These are phyloP conservation scores for Rosa rugosa DNA, from an alignment of 306 rosid genomes.

Conservation along the genomic window DNA sequence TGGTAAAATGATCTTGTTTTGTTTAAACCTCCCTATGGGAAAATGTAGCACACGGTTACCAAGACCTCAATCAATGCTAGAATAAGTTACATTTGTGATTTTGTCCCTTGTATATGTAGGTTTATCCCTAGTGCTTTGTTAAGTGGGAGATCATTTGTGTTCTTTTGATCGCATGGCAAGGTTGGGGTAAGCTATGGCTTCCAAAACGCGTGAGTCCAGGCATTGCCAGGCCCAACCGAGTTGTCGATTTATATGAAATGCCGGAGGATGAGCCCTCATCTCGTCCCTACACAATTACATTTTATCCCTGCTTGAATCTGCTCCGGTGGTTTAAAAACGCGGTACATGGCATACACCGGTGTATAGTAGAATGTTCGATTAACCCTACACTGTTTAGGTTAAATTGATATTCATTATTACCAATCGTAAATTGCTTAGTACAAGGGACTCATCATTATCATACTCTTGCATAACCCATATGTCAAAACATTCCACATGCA, in stretches of 20 bases:
- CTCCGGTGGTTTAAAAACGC: neutral
- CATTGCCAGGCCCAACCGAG: neutral
- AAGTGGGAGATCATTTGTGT: neutral
- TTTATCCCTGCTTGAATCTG: neutral
- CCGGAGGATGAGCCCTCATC: neutral
- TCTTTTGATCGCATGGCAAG: neutral
- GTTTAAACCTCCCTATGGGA: neutral
- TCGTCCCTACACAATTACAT: neutral
- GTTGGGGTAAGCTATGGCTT: neutral
- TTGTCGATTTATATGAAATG: neutral
- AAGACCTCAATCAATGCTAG: neutral
- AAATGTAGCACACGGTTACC: constrained; percentile 9
- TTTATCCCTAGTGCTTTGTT: neutral
- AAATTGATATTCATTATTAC: too few species aligned
- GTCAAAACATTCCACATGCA: too few species aligned
- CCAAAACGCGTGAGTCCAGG: neutral
- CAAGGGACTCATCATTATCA: neutral
- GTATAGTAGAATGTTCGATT: too few species aligned
- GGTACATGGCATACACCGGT: too few species aligned
- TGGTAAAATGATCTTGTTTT: neutral
- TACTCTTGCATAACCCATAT: neutral
- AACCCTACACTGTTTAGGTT: too few species aligned
- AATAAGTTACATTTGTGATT: neutral
- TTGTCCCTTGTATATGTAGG: neutral
- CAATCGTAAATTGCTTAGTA: neutral